Evolutionary conservation across 2,329 filamentous ascomycete genomes (phyloP), one percentile per base, ranked within the genome.

Genomic region (Thielaviopsis punctulata): DNA sequence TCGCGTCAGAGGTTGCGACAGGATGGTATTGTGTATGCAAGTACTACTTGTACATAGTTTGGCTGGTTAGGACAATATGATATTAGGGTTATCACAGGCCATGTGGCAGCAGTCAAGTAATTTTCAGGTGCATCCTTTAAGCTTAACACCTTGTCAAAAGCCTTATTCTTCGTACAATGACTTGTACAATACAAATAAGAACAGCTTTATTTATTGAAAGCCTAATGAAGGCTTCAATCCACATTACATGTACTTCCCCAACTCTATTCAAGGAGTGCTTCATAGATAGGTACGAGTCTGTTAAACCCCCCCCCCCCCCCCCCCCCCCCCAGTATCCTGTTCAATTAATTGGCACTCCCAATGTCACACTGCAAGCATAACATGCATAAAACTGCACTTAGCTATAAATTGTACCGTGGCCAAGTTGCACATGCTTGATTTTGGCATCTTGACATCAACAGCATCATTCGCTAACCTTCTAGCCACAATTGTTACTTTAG

Each of bases 351-450:
- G n/a, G n/a, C n/a, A n/a, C 10, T 41, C 7, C 10, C n/a, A 41
- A 19, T 41, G 36, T 39, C n/a, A 41, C 36, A 5, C n/a, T 41
- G 36, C 23, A 48, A 24, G 9, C 25, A n/a, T 36, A 36, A 7
- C 30, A 36, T 6, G 13, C 13, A n/a, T 15, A 36, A 2, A 15
- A 15, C 30, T 36, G 30, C 30, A 36, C 30, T 48, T 43, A 24
- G 36, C 19, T 9, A 15, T 22, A 13, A 30, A 50, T 43, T 41
- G 22, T 22, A 44, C 12, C 49, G 52, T 54, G 52, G 52, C 52
- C 52, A 54, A 54, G 21, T 54, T 54, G 52, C 52, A 51, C 48
- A 54, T 51, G 45, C 44, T 22, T 19, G 6, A 18, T 30, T 23
- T 43, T 15, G 24, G n/a, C 44, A 41, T n/a, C 21, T 24, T 18